Conservation (phyloP, 495 filamentous ascomycete species). For the Penicillium cataractarum region DNA sequence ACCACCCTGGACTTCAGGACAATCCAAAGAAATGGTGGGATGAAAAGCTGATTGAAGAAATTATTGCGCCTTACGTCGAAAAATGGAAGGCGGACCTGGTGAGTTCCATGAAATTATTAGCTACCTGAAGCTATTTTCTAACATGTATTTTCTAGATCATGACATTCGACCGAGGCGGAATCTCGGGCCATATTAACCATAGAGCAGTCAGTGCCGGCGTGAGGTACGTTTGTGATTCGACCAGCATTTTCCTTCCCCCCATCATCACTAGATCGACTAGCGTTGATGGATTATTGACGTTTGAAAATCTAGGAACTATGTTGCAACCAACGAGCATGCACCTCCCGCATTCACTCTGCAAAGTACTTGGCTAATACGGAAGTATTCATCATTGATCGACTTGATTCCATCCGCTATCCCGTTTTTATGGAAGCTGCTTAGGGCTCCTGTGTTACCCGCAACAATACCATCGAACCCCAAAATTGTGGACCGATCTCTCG, state of each 20-base stretch:
- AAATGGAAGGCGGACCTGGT: slow-evolving; percentile 1
- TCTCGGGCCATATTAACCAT: slow-evolving; percentile 6
- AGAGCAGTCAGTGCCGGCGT: slow-evolving; percentile 2
- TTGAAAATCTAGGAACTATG: not conserved
- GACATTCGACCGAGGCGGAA: not conserved
- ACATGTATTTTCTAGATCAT: not conserved
- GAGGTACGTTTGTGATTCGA: not conserved
- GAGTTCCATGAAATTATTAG: not conserved
- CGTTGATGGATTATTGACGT: not conserved
- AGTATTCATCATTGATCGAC: slow-evolving; percentile 1
- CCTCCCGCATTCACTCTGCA: not conserved
- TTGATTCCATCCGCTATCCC: not conserved
- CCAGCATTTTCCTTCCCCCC: not conserved
- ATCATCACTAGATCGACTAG: not conserved
- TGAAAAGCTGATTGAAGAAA: not conserved
- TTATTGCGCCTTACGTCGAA: not conserved
- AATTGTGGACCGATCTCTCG: not conserved
- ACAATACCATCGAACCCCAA: not conserved
- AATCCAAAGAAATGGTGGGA: slow-evolving; percentile 9
- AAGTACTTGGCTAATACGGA: slow-evolving; percentile 1
- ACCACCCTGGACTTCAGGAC: slow-evolving; percentile 2
- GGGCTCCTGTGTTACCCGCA: not conserved
- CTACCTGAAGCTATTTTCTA: not conserved
- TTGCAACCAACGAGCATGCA: not conserved
- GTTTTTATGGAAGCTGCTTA: not conserved